Evolutionary conservation across 2,329 filamentous ascomycete genomes (phyloP), one percentile per base, ranked within the genome.

Genomic region (Cytospora paraplurivora): DNA sequence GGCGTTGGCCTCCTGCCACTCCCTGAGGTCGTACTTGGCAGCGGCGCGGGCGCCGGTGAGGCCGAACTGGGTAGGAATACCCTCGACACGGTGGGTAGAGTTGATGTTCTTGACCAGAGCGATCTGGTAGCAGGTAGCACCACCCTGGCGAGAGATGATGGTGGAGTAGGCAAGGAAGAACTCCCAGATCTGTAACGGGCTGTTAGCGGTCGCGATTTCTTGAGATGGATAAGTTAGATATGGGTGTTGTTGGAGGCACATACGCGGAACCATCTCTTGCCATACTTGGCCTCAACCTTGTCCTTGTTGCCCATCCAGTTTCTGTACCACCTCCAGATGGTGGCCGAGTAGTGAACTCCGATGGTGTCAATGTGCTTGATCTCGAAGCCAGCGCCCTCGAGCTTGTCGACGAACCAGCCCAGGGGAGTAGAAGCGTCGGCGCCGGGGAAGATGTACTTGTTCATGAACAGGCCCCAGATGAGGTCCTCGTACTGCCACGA

Each of bases 391-490:
- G 91, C 89, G 63, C 85, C 88, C 81, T 99, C 95, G 21, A 97
- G 85, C 74, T 87, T 88, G 77, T 92, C 87, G 71, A 96, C 82
- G 72, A 95, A 92, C 78, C 89, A 95, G 70, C 92, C 92, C 56
- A 99, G 87, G 58, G 95, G 95, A 64, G 93, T 96, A 51, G 92
- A 96, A 59, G 95, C 95, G 75, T 98, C 95, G 58, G 95, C 95
- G 75, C 95, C 95, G 38, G 93, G 95, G 86, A 98, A 98, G 76
- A 98, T 85, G 79, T 98, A 97, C 82, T 97, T 97, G 88, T 98
- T 98, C 93, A 98, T 96, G 85, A 97, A 98, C 54, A 98, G 85
- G 76, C 95, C 95, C 95, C 95, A 98, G 77, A 94, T 91, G 58
- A 97, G 85, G 79, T 98, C 94, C 83, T 98, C 93, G 74, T 97